A percentile compares a stretch with the other conserved stretches of the same genome.
phyloP scores from a whole-genome alignment of 768 basidiomycete species.

The Pleurotus eryngii region DNA sequence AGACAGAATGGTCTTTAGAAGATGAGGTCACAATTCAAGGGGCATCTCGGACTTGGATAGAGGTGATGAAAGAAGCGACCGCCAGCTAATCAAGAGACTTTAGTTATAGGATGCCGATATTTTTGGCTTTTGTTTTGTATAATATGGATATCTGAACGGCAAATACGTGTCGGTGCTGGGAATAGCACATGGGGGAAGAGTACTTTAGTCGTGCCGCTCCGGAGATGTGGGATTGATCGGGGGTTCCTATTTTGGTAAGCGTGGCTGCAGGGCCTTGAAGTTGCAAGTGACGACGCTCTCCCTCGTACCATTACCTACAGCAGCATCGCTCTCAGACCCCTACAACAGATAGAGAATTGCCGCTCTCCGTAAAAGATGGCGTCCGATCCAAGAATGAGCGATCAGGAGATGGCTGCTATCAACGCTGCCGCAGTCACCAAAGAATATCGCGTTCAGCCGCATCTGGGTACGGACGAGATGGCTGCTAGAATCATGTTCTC shows the following conservation, averaged over 20 bases:
- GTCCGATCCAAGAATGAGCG: conserved; percentile 58
- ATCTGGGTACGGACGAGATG: conserved; percentile 60
- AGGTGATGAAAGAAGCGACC: neutral
- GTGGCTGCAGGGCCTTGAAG: neutral
- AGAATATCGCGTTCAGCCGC: conserved; percentile 86
- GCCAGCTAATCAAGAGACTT: too few relatives aligned
- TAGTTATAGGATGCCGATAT: too few relatives aligned
- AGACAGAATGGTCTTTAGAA: conserved; percentile 73
- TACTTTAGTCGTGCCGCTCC: neutral
- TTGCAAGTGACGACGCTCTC: too few relatives aligned
- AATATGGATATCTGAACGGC: too few relatives aligned
- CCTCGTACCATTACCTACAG: too few relatives aligned
- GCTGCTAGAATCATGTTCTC: conserved; percentile 5
- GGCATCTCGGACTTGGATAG: neutral
- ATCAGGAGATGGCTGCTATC: conserved; percentile 72
- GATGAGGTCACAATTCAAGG: conserved; percentile 1
- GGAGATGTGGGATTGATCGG: conserved; percentile 3
- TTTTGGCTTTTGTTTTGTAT: too few relatives aligned
- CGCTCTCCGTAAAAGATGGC: conserved; percentile 29
- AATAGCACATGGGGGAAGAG: neutral
- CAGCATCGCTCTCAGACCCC: too few relatives aligned
- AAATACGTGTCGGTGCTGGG: neutral
- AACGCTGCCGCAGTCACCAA: conserved; percentile 88
- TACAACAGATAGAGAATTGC: neutral
- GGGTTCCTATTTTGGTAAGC: neutral